These are phyloP conservation scores for Gonapodya prolifera DNA, from an alignment of 192 early-diverging fungal genomes.

Conservation along the genomic window DNA sequence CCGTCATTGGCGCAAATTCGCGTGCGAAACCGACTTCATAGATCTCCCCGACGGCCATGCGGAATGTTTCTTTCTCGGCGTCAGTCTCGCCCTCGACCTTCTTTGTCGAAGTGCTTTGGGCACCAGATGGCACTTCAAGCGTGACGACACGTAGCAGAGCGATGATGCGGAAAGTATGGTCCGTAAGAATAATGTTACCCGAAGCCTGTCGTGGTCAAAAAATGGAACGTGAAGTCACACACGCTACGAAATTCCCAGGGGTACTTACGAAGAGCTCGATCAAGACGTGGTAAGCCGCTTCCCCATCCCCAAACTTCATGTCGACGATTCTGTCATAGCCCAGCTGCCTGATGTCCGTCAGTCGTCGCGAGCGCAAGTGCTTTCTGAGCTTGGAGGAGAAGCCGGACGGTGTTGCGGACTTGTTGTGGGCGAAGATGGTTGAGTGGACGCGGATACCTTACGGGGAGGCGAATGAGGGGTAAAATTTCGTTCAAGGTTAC, in stretches of 20 bases:
- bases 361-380: constrained; percentile 66
- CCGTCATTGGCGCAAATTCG: constrained; percentile 39
- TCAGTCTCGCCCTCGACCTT: constrained; percentile 4
- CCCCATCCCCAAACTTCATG: constrained; percentile 69
- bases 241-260: constrained; percentile 17
- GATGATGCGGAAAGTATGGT: constrained; percentile 72
- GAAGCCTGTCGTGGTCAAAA: constrained; percentile 34
- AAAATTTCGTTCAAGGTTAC: neutral
- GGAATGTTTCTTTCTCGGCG: constrained; percentile 15
- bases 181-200: constrained; percentile 95
- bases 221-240: neutral
- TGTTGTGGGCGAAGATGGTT: constrained; percentile 79
- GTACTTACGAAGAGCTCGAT: constrained; percentile 34
- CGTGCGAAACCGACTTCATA: constrained; percentile 53
- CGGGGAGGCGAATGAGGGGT: neutral
- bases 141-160: constrained; percentile 78
- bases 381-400: constrained; percentile 93
- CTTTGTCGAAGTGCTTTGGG: constrained; percentile 4
- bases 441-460: constrained; percentile 80
- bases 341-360: constrained; percentile 67
- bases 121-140: constrained; percentile 24
- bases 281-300: constrained; percentile 53
- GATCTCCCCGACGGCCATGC: constrained; percentile 71
- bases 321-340: constrained; percentile 88
- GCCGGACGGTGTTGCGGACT: constrained; percentile 64